A percentile compares a stretch with the other conserved stretches of the same genome.
Conservation (phyloP, 208 protist species). For the Leishmania arabica region DNA sequence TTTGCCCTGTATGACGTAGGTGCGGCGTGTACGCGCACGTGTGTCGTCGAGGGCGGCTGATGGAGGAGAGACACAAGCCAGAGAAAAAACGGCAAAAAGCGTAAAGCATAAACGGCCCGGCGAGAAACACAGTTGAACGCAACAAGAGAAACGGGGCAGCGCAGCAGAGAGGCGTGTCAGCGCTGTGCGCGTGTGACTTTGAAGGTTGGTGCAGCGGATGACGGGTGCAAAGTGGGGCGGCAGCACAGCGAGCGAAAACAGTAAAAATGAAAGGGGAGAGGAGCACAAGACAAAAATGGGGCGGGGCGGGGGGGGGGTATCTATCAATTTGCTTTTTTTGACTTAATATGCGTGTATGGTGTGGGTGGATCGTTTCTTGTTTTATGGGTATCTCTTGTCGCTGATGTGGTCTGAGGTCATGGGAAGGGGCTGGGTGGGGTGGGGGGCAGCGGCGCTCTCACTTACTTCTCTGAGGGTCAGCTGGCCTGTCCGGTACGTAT, state of each 20-base stretch:
- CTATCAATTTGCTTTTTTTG: background rate
- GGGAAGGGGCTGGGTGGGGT: background rate
- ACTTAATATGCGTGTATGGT: background rate
- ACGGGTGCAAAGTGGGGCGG: background rate
- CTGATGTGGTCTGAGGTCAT: background rate
- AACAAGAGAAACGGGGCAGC: background rate
- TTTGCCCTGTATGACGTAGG: background rate
- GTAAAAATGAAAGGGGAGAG: background rate
- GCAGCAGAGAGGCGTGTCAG: conserved; percentile 1
- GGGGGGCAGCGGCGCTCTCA: background rate
- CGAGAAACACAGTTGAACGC: background rate
- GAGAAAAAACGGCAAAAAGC: background rate
- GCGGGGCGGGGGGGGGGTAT: background rate
- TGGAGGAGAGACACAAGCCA: background rate
- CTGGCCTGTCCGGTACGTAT: background rate
- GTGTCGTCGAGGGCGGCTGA: background rate
- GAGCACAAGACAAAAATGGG: background rate
- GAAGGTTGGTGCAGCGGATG: background rate
- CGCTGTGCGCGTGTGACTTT: background rate
- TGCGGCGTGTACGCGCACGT: background rate
- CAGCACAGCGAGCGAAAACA: background rate
- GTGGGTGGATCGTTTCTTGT: background rate
- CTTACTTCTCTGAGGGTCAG: background rate
- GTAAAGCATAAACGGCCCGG: background rate
- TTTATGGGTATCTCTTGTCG: conserved; percentile 3